Percentiles rank a stretch among this genome's conserved stretches.
These are phyloP conservation scores for Lolium rigidum DNA, from an alignment of 176 grass and related monocot species.

Conservation along the genomic window DNA sequence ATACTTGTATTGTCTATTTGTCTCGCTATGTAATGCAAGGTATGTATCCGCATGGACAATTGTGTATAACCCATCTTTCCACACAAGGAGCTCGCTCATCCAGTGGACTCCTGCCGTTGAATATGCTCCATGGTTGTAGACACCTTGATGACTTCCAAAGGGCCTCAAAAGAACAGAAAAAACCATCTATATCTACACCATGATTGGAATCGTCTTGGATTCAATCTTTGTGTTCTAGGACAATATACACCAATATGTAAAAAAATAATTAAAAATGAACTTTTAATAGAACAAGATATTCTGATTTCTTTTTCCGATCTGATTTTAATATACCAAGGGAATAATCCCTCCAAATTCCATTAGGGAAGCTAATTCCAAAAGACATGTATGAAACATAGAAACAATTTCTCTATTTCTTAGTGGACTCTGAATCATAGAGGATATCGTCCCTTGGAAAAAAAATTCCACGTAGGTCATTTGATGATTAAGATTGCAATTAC, in stretches of 20 bases:
- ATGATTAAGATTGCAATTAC: too few relatives aligned
- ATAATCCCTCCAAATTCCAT: background rate
- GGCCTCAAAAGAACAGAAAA: constrained; percentile 46
- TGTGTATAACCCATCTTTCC: constrained; percentile 48
- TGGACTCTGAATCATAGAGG: background rate
- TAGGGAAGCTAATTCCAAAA: background rate
- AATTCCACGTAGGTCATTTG: too few relatives aligned
- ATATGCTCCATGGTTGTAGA: background rate
- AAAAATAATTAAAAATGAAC: background rate
- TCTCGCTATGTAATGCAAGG: background rate
- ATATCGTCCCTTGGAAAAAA: too few relatives aligned
- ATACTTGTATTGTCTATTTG: too few relatives aligned
- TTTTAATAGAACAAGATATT: too few relatives aligned
- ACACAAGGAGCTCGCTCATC: constrained; percentile 15
- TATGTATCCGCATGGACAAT: background rate
- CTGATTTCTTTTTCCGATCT: background rate
- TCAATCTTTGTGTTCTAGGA: constrained; percentile 11
- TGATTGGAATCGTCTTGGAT: background rate
- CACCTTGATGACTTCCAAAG: constrained; percentile 45
- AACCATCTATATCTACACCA: background rate
- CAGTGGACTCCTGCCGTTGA: constrained; percentile 17
- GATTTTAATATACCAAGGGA: background rate
- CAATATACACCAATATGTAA: background rate
- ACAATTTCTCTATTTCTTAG: too few relatives aligned
- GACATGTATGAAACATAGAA: too few relatives aligned